Evolutionary conservation across 202 grass and related monocot genomes (phyloP).

Genomic region (Cymbopogon flexuosus): DNA sequence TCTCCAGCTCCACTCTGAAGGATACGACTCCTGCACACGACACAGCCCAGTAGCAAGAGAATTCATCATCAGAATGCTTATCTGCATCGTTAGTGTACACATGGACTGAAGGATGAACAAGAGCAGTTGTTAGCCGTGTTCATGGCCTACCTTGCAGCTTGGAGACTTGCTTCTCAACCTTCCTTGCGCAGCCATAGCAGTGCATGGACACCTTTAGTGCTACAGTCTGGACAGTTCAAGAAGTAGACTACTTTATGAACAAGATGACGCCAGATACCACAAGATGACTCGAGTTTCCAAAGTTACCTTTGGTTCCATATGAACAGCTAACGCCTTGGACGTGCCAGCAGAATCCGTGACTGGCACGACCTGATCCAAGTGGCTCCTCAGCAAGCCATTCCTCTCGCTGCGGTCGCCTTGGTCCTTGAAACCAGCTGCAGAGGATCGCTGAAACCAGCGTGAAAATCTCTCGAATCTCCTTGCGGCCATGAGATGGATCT

Average conservation of each 20-base stretch:
- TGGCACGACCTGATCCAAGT: slow-evolving; percentile 58
- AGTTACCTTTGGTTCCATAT: slow-evolving; percentile 39
- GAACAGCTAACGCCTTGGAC: slow-evolving; percentile 26
- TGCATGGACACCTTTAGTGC: slow-evolving; percentile 74
- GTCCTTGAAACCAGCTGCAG: neutral
- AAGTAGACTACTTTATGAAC: neutral
- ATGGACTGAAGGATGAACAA: neutral
- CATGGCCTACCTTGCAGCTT: slow-evolving; percentile 61
- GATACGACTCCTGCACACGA: slow-evolving; percentile 57
- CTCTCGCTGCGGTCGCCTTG: slow-evolving; percentile 44
- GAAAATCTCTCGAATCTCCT: slow-evolving; percentile 39
- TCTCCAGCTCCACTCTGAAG: slow-evolving; percentile 64
- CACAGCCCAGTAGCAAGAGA: neutral
- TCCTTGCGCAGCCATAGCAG: slow-evolving; percentile 76
- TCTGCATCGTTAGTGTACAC: neutral
- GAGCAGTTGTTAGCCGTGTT: neutral
- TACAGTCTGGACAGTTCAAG: slow-evolving; percentile 46
- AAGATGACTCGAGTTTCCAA: neutral
- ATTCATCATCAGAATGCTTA: neutral
- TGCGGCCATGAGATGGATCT: slow-evolving; percentile 34
- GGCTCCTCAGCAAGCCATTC: slow-evolving; percentile 54
- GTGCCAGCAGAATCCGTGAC: slow-evolving; percentile 31
- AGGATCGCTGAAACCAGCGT: slow-evolving; percentile 26
- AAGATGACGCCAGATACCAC: neutral
- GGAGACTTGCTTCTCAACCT: slow-evolving; percentile 74